Conservation (phyloP, 305 asterid species). For the Solanum chacoense region DNA sequence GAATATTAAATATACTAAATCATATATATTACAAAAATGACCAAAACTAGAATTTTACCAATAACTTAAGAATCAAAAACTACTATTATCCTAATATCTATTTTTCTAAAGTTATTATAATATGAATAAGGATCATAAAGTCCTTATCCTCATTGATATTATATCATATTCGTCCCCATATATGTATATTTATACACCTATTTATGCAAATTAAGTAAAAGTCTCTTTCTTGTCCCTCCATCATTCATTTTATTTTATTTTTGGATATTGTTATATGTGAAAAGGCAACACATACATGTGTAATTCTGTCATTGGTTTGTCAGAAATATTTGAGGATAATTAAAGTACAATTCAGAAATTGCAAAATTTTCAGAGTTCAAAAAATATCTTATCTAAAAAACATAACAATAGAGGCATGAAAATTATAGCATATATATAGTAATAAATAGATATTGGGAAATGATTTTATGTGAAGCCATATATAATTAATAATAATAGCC, state of each 20-base stretch:
- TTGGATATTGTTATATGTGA: background rate
- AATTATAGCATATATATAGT: background rate
- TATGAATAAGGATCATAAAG: background rate
- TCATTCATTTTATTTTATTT: background rate
- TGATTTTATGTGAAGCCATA: background rate
- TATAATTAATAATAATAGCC: background rate
- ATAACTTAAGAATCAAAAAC: background rate
- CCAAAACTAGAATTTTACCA: background rate
- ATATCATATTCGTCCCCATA: background rate
- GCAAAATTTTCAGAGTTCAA: background rate
- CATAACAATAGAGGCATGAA: background rate
- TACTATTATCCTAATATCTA: background rate
- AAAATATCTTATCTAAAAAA: background rate
- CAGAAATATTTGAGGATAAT: background rate
- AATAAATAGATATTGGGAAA: background rate
- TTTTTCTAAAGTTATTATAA: background rate
- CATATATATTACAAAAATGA: background rate
- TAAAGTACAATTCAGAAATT: background rate
- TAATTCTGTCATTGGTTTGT: background rate
- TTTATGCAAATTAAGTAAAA: background rate
- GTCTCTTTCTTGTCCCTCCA: background rate
- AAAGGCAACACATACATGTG: background rate
- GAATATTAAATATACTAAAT: background rate
- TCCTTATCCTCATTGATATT: background rate
- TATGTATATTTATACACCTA: background rate